Evolutionary conservation across 2,329 filamentous ascomycete species (phyloP).

Genomic region (Cladorrhinum sp.): DNA sequence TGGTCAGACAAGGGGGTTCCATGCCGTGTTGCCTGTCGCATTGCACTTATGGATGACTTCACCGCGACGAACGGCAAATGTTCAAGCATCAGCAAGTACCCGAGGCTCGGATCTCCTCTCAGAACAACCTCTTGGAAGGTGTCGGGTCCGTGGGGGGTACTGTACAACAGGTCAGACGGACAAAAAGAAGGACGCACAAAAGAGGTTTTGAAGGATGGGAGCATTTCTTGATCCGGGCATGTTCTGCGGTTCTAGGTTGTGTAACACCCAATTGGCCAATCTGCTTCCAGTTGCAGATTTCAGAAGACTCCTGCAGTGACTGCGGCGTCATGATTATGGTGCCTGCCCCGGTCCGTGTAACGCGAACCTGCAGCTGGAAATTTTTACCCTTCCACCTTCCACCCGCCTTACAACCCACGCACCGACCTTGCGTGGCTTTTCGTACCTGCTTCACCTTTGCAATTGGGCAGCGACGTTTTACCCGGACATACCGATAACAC

Average conservation of each 20-base stretch:
- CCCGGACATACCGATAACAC: background rate
- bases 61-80: slow-evolving; percentile 5
- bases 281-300: background rate
- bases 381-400: background rate
- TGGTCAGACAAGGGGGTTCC: background rate
- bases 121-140: background rate
- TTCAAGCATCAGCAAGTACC: background rate
- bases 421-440: background rate
- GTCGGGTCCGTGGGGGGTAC: background rate
- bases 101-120: background rate
- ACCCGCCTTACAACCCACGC: background rate
- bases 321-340: too few species aligned
- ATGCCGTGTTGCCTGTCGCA: slow-evolving; percentile 5
- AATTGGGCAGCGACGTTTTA: background rate
- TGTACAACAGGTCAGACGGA: background rate
- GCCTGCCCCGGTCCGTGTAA: background rate
- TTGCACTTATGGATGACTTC: slow-evolving; percentile 2
- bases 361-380: background rate
- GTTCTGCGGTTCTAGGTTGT: background rate
- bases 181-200: background rate
- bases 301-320: background rate
- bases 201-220: background rate
- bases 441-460: background rate
- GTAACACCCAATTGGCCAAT: background rate
- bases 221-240: background rate